A percentile compares a stretch with the other conserved stretches of the same genome.
phyloP scores from a whole-genome alignment of 2,329 filamentous ascomycete species.

The Nemania serpens region DNA sequence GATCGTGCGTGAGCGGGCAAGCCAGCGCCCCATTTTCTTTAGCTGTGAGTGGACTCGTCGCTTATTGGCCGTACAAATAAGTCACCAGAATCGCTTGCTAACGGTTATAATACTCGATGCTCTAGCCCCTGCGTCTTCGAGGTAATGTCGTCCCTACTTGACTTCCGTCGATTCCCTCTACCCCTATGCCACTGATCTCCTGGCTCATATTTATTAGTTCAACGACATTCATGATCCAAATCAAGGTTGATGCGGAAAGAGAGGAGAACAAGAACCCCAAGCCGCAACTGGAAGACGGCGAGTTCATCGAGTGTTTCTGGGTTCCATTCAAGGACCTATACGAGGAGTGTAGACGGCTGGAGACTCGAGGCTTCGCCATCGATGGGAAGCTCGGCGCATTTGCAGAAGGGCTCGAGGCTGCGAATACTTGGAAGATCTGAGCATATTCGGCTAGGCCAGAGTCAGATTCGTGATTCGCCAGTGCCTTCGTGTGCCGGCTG shows the following conservation, averaged over 20 bases:
- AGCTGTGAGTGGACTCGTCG: conserved; percentile 33
- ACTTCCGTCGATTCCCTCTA: background rate
- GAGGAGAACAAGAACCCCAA: conserved; percentile 52
- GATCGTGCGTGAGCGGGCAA: conserved; percentile 34
- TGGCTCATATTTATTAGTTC: conserved; percentile 29
- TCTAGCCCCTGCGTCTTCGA: conserved; percentile 38
- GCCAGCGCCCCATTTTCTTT: conserved; percentile 34
- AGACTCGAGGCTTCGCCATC: conserved; percentile 42
- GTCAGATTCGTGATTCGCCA: background rate
- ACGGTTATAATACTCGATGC: background rate
- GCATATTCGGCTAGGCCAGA: background rate
- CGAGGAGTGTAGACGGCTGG: conserved; percentile 49
- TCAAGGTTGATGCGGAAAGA: conserved; percentile 50
- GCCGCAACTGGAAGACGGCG: conserved; percentile 54
- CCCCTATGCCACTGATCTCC: background rate
- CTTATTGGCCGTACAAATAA: background rate
- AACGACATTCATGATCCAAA: conserved; percentile 45
- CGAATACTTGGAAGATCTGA: conserved; percentile 33
- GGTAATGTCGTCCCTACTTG: conserved; percentile 19
- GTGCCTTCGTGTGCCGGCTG: background rate
- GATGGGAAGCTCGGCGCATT: conserved; percentile 42
- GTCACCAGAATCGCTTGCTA: background rate
- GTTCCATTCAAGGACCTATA: conserved; percentile 52
- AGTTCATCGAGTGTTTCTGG: conserved; percentile 58
- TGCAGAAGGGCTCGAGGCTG: conserved; percentile 39